These are phyloP conservation scores for Plenodomus tracheiphilus DNA, from an alignment of 2,329 filamentous ascomycete species.

Conservation along the genomic window DNA sequence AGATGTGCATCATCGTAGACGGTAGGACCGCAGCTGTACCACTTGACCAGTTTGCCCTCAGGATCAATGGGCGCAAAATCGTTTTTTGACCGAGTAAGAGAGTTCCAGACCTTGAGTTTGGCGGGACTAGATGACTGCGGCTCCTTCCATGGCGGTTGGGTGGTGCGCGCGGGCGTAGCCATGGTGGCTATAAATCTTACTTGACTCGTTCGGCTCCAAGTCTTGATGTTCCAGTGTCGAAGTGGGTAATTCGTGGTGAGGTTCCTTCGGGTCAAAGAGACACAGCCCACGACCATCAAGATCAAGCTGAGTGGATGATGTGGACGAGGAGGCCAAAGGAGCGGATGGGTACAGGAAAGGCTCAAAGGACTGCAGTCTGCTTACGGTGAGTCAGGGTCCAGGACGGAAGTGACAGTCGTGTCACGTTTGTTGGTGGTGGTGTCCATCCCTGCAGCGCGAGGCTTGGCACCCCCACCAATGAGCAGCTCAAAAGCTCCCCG, in stretches of 20 bases:
- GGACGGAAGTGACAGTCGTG: slow-evolving; percentile 18
- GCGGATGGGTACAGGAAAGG: slow-evolving; percentile 17
- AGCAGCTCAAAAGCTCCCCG: slow-evolving; percentile 28
- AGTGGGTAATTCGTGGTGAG: slow-evolving; percentile 28
- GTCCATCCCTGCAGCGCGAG: slow-evolving; percentile 15
- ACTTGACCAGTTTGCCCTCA: slow-evolving; percentile 69
- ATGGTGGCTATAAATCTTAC: slow-evolving; percentile 26
- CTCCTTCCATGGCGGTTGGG: slow-evolving; percentile 46
- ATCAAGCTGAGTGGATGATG: slow-evolving; percentile 31
- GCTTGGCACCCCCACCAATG: slow-evolving; percentile 32
- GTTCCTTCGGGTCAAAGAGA: slow-evolving; percentile 31
- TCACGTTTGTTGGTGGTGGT: slow-evolving; percentile 24
- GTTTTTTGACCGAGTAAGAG: slow-evolving; percentile 73
- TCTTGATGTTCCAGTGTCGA: slow-evolving; percentile 15
- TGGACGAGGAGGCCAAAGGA: slow-evolving; percentile 6
- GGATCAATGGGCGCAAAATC: slow-evolving; percentile 74
- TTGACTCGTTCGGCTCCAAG: slow-evolving; percentile 15
- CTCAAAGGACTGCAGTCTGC: slow-evolving; percentile 14
- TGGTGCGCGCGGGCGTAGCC: slow-evolving; percentile 40
- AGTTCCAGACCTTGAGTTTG: slow-evolving; percentile 75
- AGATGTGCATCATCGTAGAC: slow-evolving; percentile 82
- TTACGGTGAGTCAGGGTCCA: slow-evolving; percentile 27
- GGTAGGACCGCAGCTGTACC: slow-evolving; percentile 90
- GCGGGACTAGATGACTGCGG: slow-evolving; percentile 51
- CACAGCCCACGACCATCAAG: slow-evolving; percentile 40